Evolutionary conservation across 2,329 filamentous ascomycete genomes (phyloP), one percentile per base, ranked within the genome.

Genomic region (Celoporthe dispersa): DNA sequence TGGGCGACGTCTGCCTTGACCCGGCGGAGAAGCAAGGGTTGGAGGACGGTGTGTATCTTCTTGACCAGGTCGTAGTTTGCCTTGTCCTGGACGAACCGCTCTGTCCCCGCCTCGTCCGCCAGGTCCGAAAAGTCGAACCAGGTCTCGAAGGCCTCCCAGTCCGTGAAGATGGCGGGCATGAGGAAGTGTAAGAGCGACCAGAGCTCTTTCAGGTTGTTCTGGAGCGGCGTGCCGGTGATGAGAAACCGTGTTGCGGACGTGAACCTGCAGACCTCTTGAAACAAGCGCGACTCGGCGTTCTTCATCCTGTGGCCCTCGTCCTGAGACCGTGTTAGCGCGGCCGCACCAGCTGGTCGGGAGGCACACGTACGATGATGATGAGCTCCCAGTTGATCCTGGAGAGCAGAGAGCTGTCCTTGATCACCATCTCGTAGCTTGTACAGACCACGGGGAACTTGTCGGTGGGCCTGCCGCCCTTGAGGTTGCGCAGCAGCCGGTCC

Each of bases 121-220:
- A 99, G 85, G 9, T 94, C 94, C 0, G 93, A 96, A 75, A 99
- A 99, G 79, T 99, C 95, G 73, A 99, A 99, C 94, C 95, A 98
- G 1, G 90, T 90, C 77, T 98, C 93, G 70, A 99, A 99, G 0
- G 93, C 94, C 62, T 97, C 93, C 79, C 97, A 91, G 75, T 97
- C 93, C 61, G 94, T 94, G 75, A 99, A 99, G 41, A 98, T 94
- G 53, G 92, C 92, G 0, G 95, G 96, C 63, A 98, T 87, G 0
- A 99, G 84, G 76, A 99, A 99, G 76, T 99, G 94, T 0, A 99
- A 86, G 0, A 99, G 81, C 0, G 95, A 97, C 96, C 96, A 99
- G 0, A 99, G 82, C 76, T 99, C 96, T 16, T 94, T 92, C 0
- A 99, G 86, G 72, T 98, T 98, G 79, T 99, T 99, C 74, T 99